Evolutionary conservation across 208 protist genomes (phyloP).

Genomic region (Crithidia sp.): DNA sequence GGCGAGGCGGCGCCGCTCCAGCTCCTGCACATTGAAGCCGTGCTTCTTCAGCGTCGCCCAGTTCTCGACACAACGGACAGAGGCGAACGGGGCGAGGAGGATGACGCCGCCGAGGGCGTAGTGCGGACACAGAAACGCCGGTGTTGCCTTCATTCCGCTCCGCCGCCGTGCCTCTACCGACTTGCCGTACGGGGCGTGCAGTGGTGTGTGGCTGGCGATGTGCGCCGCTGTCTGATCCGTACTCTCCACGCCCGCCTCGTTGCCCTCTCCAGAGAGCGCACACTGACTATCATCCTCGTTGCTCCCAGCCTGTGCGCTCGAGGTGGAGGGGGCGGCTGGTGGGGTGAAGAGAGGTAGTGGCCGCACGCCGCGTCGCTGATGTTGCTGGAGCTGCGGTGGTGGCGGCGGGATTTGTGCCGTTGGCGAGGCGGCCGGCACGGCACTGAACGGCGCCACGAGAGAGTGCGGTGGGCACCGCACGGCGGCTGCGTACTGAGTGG

Average conservation of each 20-base stretch:
- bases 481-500: neutral
- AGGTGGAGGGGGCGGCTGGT: neutral
- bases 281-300: neutral
- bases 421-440: conserved; percentile 7
- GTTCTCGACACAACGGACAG: conserved; percentile 44
- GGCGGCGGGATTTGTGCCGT: neutral
- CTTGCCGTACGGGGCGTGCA: conserved; percentile 21
- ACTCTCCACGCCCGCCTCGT: neutral
- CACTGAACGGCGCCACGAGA: conserved; percentile 6
- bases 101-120: conserved; percentile 51
- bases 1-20: conserved; percentile 35
- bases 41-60: conserved; percentile 21
- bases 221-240: neutral
- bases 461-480: conserved; percentile 15
- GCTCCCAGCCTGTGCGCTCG: neutral
- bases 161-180: neutral
- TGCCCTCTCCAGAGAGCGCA: neutral
- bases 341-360: conserved; percentile 4
- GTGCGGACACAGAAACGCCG: conserved; percentile 31
- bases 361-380: neutral
- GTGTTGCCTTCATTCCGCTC: neutral
- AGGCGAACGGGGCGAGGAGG: conserved; percentile 44
- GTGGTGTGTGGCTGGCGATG: neutral
- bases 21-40: conserved; percentile 30
- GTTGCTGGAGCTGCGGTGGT: too few species aligned